Base-by-base conservation (phyloP, 2,329 filamentous ascomycete genomes). In the Neofusicoccum parvum region DNA sequence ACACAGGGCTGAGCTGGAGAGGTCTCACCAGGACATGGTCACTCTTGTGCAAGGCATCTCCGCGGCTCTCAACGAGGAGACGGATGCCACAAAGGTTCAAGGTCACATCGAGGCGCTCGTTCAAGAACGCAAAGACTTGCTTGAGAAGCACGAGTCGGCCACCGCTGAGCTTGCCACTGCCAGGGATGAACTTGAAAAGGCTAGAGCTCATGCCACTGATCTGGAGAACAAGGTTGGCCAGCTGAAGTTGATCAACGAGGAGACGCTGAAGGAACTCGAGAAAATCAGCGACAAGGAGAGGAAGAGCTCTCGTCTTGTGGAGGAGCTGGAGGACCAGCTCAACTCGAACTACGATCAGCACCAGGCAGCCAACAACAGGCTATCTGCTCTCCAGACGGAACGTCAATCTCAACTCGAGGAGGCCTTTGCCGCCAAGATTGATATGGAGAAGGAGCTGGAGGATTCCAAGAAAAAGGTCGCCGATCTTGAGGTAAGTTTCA, bases 291-390 rank as follows among this genome's bases (percentile, higher is more conserved):
- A 82, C 15, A 87, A 87, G 80, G 96, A 96, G 83, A 90, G 92
- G 81, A 97, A 96, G 85, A 96, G 95, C 78, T 91, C 92, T 48
- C 88, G 92, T 23, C 83, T 99, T 12, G 92, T 99, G 9, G 92
- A 98, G 76, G 94, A 99, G 79, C 88, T 99, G 5, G 95, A 99
- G 79, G 94, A 98, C 72, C 95, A 99, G 78, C 88, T 99, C 63
- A 94, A 94, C 74, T 92, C 86, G 75, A 97, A 95, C 80, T 99
- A 93, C 78, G 95, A 99, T 74, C 92, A 97, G 76, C 93, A 94
- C 67, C 92, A 97, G 74, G 83, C 88, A 67, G 89, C 90, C 12
- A 93, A 87, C 77, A 96, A 97, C 80, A 89, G 94, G 63, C 82
- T 98, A 62, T 97, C 94, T 62, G 89, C 91, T 67, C 76, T 83